Conservation (phyloP, 1,284 basidiomycete species). For the Pseudozyma thailandica region DNA sequence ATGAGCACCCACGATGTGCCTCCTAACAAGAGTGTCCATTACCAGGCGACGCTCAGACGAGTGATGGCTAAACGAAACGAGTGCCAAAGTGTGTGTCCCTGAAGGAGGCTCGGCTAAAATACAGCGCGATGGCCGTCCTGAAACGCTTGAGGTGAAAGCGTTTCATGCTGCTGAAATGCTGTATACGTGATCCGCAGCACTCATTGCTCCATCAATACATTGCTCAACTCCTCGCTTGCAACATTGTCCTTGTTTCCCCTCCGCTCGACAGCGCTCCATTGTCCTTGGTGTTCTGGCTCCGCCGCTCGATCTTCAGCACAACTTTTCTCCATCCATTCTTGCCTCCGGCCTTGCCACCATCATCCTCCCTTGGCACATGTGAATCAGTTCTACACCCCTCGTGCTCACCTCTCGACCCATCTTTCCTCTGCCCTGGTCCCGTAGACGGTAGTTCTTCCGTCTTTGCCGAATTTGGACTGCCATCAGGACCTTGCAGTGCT, state of each 20-base stretch:
- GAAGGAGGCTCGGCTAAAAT: too few species aligned
- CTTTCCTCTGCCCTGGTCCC: neutral
- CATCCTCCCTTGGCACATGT: neutral
- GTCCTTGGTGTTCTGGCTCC: neutral
- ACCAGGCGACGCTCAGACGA: too few species aligned
- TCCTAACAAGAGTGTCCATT: too few species aligned
- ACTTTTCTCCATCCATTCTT: neutral
- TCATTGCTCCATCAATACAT: constrained; percentile 1
- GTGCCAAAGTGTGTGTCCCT: too few species aligned
- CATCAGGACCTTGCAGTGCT: too few species aligned
- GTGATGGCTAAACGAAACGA: too few species aligned
- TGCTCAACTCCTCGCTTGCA: too few species aligned
- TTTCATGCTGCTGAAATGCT: neutral
- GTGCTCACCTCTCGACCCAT: neutral
- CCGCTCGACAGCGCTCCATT: neutral
- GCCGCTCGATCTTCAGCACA: neutral
- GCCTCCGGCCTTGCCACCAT: neutral
- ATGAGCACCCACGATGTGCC: too few species aligned
- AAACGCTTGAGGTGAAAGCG: neutral
- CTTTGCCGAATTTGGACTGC: too few species aligned
- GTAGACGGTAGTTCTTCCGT: neutral
- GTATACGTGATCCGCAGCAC: neutral
- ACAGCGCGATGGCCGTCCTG: neutral
- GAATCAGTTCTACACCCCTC: neutral
- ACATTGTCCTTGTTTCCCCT: too few species aligned